Evolutionary conservation across 2,329 filamentous ascomycete species (phyloP), one percentile per base, ranked within the genome.

Genomic region (Pseudophaeomoniella oleicola): DNA sequence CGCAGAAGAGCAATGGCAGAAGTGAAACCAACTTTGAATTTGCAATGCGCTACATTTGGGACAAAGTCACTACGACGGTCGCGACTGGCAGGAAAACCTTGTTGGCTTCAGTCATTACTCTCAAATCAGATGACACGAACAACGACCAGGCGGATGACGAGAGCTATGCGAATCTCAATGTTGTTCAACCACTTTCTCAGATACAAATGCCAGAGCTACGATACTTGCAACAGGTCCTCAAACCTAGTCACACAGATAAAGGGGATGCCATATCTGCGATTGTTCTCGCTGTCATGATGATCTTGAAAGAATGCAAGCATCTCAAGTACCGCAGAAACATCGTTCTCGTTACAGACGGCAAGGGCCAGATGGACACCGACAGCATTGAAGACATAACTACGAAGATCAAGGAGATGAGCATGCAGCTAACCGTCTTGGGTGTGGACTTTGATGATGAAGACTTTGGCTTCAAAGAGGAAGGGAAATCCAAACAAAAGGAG

Each of bases 361-460:
- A 72, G 38, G 80, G 80, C 0, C 54, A 62, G 2, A 79, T 94
- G 54, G 82, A 88, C 44, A 70, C 66, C 2, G 79, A 85, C 37
- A 80, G 76, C 35, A 55, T 87, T 11, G 68, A 72, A 1, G 69
- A 78, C 1, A 86, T 96, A 43, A 67, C 73, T 0, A 62, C 62
- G 31, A 85, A 85, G 53, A 72, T 94, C 32, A 83, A 83, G 43
- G 70, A 79, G 5, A 72, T 80, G 27, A 71, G 71, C 3, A 90
- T 96, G 41, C 75, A 90, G 43, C 64, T 98, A 31, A 69, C 79
- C 2, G 63, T 96, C 9, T 60, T 96, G 79, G 90, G 90, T 11
- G 74, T 93, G 13, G 90, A 98, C 54, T 96, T 98, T 56, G 86
- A 98, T 52, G 86, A 94, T 54, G 54, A 74, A 1, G 86, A 93